Evolutionary conservation across 805 yeast genomes (phyloP).

Genomic region (Yarrowia sp.): DNA sequence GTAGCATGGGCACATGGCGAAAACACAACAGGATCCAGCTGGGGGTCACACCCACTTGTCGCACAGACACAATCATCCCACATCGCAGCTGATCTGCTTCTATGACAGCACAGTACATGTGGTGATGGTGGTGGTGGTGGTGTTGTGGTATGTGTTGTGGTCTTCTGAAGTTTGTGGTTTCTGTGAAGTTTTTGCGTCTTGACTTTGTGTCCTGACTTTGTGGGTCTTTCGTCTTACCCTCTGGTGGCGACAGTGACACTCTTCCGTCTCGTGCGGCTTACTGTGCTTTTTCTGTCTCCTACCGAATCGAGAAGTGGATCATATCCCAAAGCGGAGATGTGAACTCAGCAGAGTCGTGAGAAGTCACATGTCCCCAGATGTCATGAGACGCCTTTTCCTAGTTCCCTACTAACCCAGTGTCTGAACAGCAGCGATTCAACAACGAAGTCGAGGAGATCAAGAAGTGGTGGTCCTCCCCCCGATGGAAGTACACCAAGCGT

Average conservation of each 20-base stretch:
- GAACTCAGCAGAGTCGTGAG: no score
- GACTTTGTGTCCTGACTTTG: neutral
- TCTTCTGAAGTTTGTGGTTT: neutral
- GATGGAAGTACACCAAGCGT: constrained; percentile 89
- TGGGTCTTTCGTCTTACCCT: no score
- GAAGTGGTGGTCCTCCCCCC: constrained; percentile 92
- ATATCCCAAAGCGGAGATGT: no score
- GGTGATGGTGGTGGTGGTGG: neutral
- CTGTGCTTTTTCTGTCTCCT: neutral
- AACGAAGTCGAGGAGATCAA: constrained; percentile 75
- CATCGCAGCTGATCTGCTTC: neutral
- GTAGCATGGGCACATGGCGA: no score
- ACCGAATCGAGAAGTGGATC: neutral
- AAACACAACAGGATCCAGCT: no score
- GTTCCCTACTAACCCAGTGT: constrained; percentile 18
- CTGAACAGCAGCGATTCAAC: constrained; percentile 70
- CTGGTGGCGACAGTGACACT: neutral
- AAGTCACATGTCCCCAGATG: no score
- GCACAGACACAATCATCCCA: no score
- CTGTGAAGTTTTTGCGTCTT: neutral
- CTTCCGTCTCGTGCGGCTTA: neutral
- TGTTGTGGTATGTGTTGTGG: neutral
- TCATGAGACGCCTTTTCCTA: no score
- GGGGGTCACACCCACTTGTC: no score
- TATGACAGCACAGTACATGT: neutral